Evolutionary conservation across 306 rosid genomes (phyloP).

Genomic region (Lotus japonicus): DNA sequence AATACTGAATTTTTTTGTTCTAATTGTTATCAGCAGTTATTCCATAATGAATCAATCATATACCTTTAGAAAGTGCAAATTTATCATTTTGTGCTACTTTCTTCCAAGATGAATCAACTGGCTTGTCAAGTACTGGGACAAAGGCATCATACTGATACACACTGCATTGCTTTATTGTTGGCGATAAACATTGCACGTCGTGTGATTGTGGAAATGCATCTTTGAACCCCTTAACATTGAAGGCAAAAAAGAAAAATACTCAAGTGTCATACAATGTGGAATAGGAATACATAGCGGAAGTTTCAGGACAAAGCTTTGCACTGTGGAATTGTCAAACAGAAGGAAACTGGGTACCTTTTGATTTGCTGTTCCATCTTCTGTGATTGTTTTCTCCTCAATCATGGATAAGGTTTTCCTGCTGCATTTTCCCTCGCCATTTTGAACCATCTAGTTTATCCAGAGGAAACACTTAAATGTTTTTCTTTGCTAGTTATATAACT

Average conservation of each 20-base stretch:
- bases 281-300: background rate
- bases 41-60: no score
- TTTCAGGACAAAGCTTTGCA: background rate
- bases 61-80: conserved; percentile 45
- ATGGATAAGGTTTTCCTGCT: conserved; percentile 27
- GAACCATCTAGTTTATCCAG: conserved; percentile 65
- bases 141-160: conserved; percentile 23
- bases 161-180: conserved; percentile 11
- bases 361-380: conserved; percentile 39
- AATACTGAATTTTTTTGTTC: no score
- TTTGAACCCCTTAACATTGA: conserved; percentile 36
- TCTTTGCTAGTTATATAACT: background rate
- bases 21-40: no score
- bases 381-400: conserved; percentile 57
- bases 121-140: conserved; percentile 44
- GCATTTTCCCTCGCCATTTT: conserved; percentile 62
- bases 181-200: conserved; percentile 26
- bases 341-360: conserved; percentile 27
- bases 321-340: background rate
- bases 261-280: background rate
- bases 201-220: conserved; percentile 25
- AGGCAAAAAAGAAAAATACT: background rate
- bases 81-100: conserved; percentile 26
- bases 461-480: conserved; percentile 6
- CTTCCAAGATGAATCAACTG: conserved; percentile 55